phyloP scores from a whole-genome alignment of 73 alveolate species.

The Urostyla sp. region DNA sequence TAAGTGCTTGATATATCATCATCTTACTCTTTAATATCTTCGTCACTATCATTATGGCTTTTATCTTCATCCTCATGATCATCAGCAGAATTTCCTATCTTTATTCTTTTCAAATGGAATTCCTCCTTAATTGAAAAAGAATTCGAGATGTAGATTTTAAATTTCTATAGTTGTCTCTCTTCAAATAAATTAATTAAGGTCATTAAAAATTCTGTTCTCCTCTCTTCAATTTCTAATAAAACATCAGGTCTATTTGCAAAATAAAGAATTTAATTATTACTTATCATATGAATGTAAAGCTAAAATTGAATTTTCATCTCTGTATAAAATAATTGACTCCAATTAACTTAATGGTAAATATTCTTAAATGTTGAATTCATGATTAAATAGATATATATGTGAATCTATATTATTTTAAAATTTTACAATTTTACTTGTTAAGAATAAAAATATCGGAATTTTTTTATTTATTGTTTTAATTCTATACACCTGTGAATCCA shows the following conservation, averaged over 20 bases:
- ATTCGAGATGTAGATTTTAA: conserved; percentile 27
- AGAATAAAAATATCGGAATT: neutral
- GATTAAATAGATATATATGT: neutral
- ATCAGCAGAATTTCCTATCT: too few relatives aligned
- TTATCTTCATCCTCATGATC: neutral
- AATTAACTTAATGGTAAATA: neutral
- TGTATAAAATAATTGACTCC: conserved; percentile 15
- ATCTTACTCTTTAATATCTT: neutral
- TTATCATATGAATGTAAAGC: conserved; percentile 45
- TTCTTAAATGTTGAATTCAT: neutral
- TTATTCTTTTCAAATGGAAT: too few relatives aligned
- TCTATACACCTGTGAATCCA: neutral
- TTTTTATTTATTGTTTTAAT: conserved; percentile 11
- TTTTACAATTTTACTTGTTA: neutral
- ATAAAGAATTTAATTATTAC: neutral
- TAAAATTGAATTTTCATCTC: conserved; percentile 26
- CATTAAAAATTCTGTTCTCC: conserved; percentile 18
- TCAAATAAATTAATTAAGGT: neutral
- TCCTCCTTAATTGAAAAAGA: conserved; percentile 25
- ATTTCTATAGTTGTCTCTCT: neutral
- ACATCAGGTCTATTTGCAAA: conserved; percentile 25
- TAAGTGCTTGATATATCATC: conserved; percentile 3
- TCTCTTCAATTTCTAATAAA: neutral
- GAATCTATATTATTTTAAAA: neutral
- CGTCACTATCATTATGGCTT: neutral